phyloP scores from a whole-genome alignment of 2,329 filamentous ascomycete genomes.

The Orbilia brochopaga region DNA sequence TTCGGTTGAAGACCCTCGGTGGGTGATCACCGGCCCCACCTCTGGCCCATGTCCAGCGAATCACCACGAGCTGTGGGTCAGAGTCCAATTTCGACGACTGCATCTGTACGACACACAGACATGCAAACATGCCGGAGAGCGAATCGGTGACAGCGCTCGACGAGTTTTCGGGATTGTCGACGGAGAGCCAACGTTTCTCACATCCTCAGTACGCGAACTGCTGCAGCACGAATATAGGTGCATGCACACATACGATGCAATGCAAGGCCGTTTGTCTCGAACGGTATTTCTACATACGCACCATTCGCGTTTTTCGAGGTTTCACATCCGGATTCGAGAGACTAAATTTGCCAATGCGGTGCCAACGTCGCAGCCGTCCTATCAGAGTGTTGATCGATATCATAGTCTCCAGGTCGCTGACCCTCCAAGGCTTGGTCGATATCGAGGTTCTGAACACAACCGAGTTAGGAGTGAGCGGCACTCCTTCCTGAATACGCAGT shows the following conservation, averaged over 20 bases:
- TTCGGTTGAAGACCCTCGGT: slow-evolving; percentile 50
- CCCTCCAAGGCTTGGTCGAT: too few species aligned
- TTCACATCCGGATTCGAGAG: not conserved
- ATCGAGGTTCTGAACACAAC: too few species aligned
- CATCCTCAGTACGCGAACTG: too few species aligned
- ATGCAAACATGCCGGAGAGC: slow-evolving; percentile 9
- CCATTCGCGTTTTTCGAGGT: not conserved
- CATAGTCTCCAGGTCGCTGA: too few species aligned
- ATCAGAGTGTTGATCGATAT: slow-evolving; percentile 46
- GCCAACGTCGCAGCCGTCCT: slow-evolving; percentile 20
- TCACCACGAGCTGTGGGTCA: slow-evolving; percentile 16
- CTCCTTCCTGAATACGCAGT: slow-evolving; percentile 4
- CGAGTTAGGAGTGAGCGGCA: not conserved
- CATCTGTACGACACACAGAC: slow-evolving; percentile 19
- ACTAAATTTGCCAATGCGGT: slow-evolving; percentile 2
- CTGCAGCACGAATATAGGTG: not conserved
- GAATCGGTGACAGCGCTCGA: too few species aligned
- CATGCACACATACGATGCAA: too few species aligned
- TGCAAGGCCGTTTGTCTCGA: not conserved
- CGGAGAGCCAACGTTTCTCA: not conserved
- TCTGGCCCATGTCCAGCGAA: slow-evolving; percentile 24
- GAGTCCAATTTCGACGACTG: slow-evolving; percentile 23
- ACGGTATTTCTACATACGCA: not conserved
- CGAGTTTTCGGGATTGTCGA: not conserved
- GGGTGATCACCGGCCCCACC: slow-evolving; percentile 30